Base-by-base conservation (phyloP, 257 asterid species). In the Petunia secreta region DNA sequence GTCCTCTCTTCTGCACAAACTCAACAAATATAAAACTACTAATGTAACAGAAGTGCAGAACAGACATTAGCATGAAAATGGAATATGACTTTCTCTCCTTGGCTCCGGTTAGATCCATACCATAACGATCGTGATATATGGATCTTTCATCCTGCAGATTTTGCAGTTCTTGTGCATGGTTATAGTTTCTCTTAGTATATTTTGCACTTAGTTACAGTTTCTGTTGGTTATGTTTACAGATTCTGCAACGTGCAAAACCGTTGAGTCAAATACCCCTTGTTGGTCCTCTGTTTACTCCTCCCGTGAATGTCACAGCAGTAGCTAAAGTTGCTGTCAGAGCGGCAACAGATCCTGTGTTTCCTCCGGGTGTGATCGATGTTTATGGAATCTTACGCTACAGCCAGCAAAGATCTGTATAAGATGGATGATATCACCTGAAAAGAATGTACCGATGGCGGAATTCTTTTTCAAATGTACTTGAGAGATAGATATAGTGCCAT, bases 261-360 rank as follows among this genome's bases (percentile, higher is more conserved):
- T 85, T 93, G 64, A 85, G 63, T 83, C 91, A 88, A 84, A 68
- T 93, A 54, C 99, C 99, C 43, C 81, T 95, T n/a, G 87, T 95
- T 4, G 99, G 99, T 34, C 98, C 98, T 8, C 85, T 95, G 43
- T 85, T 95, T 8, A 91, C 89, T 57, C 94, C 97, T 57, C 99
- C 99, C 0, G 97, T 95, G 68, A 89, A 80, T 76, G 98, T 89
- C 6, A 87, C 84, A 25, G 92, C 98, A 3, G 97, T 95, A 63
- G 97, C 99, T 43, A 92, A 87, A 84, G 99, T 95, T 76, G 94
- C 97, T 4, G 92, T 93, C 9, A 86, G 99, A 81, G 98, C 97
- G 0, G 96, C 98, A 1, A 89, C 90, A 5, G 97, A 95, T 79
- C 93, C 98, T 2, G 97, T 92, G 44, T 95, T 95, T 82, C 97